Evolutionary conservation across 225 moss, liverwort and hornwort species (phyloP), one percentile per base, ranked within the genome.

Genomic region (Thuidium tamariscinum): DNA sequence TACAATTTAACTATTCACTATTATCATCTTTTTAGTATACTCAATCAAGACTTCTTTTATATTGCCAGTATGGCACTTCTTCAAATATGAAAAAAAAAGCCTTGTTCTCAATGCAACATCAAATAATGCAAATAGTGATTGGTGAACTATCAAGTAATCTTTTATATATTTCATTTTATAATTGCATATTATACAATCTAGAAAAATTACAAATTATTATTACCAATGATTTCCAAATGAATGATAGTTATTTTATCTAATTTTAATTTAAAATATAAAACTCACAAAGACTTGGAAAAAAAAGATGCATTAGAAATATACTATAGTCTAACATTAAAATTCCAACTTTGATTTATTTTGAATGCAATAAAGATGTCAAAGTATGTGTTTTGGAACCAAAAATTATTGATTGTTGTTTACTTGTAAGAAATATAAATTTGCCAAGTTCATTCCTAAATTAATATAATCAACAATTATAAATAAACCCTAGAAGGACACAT

Each of bases 341-440:
- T 42, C 2, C 0, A 9, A 16, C 1, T 44, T 27, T 16, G 2
- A 23, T 68, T 10, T 39, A 13, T 22, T 68, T 37, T 68, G 4
- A 68, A 23, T 39, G 39, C 13, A 67, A 36, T 37, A 0, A 16
- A 32, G 8, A 6, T 67, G 13, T 37, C 4, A 67, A 37, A 67
- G 13, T 37, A 1, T n/a, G n/a, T n/a, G n/a, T 65, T 9, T 22
- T 67, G 4, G 12, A 21, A 66, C 0, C 0, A 1, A 3, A 37
- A 67, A 37, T 37, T 67, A 12, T 37, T 21, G 37, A 11, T 22
- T 13, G 2, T 22, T 21, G 22, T 67, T 20, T 37, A 37, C 7
- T 7, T 7, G 12, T 3, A 26, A 42, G 2, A 8, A 42, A 42
- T 26, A 9, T 42, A 5, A 42, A 70, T 42, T n/a, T 26, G 5